A percentile compares a stretch with the other conserved stretches of the same genome.
phyloP scores from a whole-genome alignment of 495 filamentous ascomycete genomes.

The Penicillium salamii region DNA sequence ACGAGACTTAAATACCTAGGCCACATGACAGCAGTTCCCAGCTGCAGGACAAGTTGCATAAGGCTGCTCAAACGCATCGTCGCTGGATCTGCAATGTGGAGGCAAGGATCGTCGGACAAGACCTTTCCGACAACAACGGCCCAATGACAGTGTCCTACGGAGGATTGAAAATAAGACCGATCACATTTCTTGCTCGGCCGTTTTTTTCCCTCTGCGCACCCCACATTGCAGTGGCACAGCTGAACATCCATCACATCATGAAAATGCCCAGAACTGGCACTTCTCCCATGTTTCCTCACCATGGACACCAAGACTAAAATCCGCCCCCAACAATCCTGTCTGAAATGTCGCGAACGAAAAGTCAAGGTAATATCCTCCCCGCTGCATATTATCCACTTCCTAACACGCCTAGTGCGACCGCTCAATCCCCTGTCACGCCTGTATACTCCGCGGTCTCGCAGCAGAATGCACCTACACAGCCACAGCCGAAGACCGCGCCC shows the following conservation, averaged over 20 bases:
- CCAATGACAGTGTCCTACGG: neutral
- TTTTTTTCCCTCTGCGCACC: neutral
- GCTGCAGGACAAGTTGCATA: neutral
- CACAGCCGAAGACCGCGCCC: slow-evolving; percentile 31
- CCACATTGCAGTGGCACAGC: slow-evolving; percentile 1
- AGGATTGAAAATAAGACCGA: neutral
- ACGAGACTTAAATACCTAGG: no score
- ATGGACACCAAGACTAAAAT: slow-evolving; percentile 23
- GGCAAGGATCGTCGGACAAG: neutral
- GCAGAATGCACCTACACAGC: slow-evolving; percentile 34
- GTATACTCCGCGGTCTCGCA: slow-evolving; percentile 28
- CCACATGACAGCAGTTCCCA: no score
- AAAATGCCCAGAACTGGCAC: no score
- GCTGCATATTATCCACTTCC: slow-evolving; percentile 26
- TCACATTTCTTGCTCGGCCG: neutral
- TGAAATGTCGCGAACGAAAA: slow-evolving; percentile 34
- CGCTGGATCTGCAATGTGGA: no score
- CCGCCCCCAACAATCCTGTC: slow-evolving; percentile 33
- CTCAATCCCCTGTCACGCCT: slow-evolving; percentile 29
- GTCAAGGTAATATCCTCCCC: slow-evolving; percentile 40
- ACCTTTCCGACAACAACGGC: no score
- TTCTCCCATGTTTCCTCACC: no score
- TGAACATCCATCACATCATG: neutral
- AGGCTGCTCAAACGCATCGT: no score
- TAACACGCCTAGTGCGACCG: slow-evolving; percentile 27